Base-by-base conservation (phyloP, 2,329 filamentous ascomycete species). In the Kalaharituber pfeilii region DNA sequence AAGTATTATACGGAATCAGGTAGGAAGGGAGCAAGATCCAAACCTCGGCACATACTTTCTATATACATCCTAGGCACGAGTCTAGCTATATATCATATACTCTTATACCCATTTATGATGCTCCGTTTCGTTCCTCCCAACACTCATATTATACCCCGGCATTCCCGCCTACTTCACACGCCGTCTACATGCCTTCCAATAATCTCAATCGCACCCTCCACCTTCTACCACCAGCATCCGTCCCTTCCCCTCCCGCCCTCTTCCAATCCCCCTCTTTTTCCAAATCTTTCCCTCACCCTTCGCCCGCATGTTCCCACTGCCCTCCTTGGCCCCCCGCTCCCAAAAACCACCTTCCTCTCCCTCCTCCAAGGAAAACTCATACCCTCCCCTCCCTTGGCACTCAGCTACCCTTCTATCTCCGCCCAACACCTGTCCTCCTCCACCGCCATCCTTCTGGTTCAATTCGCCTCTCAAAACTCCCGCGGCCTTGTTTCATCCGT, bases 161-260 rank as follows among this genome's bases (percentile, higher is more conserved):
- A 18, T n/a, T 8, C 9, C 2, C 3, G 13, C 11, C 3, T 25
- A 3, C 42, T 22, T 3, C 42, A 2, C 11, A 15, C 13, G 2
- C 42, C 42, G 59, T 25, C 53, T n/a, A 57, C 51, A 5, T 42
- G 42, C 55, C 68, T 70, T 22, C 80, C 83, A 39, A 73, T 88
- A 56, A 76, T 94, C 59, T 73, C 73, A 63, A 87, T 94, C 65
- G 66, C 75, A 64, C 80, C 87, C 70, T 87, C 78, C 67, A 89
- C 85, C 0, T 93, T 94, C 68, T 93, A 89, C 70, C 78, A 80
- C 39, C 76, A 80, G 81, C 88, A 66, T 84, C 85, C 11, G 75
- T 70, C 50, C 68, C 75, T 26, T 64, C 68, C 18, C 66, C 71
- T 36, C 65, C 69, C 33, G 68, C 73, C 57, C 69, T 4, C 42